Conservation (phyloP, 2,329 filamentous ascomycete species). For the Talaromyces sp. region DNA sequence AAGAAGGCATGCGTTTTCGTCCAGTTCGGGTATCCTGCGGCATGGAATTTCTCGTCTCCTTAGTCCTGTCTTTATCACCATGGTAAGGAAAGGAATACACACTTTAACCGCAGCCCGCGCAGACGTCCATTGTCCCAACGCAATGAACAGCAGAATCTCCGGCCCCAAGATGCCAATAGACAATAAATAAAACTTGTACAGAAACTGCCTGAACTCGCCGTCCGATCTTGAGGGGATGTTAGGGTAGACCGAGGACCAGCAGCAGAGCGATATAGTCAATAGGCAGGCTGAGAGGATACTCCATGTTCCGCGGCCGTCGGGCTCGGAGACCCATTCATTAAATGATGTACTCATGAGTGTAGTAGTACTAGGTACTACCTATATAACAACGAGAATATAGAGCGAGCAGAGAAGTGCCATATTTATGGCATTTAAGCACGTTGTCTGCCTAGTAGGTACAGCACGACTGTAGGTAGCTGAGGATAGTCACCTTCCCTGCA, state of each 20-base stretch:
- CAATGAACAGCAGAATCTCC: conserved; percentile 39
- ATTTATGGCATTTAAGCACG: not conserved
- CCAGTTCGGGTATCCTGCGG: conserved; percentile 33
- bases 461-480: not conserved
- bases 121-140: conserved; percentile 37
- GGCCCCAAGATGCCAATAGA: conserved; percentile 39
- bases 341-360: not conserved
- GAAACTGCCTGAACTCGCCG: conserved; percentile 30
- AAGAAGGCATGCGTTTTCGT: conserved; percentile 44
- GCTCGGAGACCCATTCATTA: conserved; percentile 34
- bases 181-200: conserved; percentile 37
- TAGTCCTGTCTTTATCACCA: not conserved
- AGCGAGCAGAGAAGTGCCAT: not conserved
- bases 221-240: conserved; percentile 38
- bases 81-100: not conserved
- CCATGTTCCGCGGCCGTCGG: conserved; percentile 40
- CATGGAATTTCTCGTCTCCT: conserved; percentile 28
- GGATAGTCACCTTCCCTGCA: not conserved
- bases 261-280: conserved; percentile 45
- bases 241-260: conserved; percentile 42
- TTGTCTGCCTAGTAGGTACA: not conserved
- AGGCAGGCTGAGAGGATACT: conserved; percentile 43
- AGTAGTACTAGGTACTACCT: not conserved
- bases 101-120: conserved; percentile 24
- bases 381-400: not conserved